A percentile compares a stretch with the other conserved stretches of the same genome.
Conservation (phyloP, 139 green algal species). For the Chlamydomonas asymmetrica region DNA sequence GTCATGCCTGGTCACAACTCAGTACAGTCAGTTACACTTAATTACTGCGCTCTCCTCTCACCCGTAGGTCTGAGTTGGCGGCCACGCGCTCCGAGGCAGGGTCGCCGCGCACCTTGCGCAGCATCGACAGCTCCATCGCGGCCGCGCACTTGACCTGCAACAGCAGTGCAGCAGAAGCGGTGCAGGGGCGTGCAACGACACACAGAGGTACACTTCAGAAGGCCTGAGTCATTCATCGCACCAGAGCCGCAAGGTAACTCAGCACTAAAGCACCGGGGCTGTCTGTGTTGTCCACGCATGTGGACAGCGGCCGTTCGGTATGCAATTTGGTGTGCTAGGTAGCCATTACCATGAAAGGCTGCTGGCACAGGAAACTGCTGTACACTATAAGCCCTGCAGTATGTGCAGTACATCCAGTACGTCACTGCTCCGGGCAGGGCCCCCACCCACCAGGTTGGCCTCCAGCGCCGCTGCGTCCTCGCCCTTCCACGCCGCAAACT, state of each 20-base stretch:
- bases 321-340: too few species aligned
- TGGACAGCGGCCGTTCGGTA: too few species aligned
- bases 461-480: slow-evolving; percentile 79
- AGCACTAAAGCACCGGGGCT: too few species aligned
- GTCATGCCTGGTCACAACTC: neutral
- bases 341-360: too few species aligned
- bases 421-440: too few species aligned
- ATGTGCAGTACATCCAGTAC: too few species aligned
- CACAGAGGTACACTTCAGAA: neutral
- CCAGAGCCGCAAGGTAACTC: neutral
- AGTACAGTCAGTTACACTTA: neutral
- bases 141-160: slow-evolving; percentile 32
- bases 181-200: neutral
- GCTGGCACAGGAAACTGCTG: too few species aligned
- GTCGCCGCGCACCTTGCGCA: slow-evolving; percentile 41
- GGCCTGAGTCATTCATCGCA: neutral
- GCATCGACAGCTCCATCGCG: slow-evolving; percentile 47
- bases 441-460: slow-evolving; percentile 58
- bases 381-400: too few species aligned
- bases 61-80: slow-evolving; percentile 50
- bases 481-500: slow-evolving; percentile 92
- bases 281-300: too few species aligned
- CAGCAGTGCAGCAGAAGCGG: neutral
- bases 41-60: slow-evolving; percentile 1
- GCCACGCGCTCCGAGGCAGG: slow-evolving; percentile 8